A percentile compares a stretch with the other conserved stretches of the same genome.
phyloP scores from a whole-genome alignment of 2,329 filamentous ascomycete species.

The Exophiala sp. region DNA sequence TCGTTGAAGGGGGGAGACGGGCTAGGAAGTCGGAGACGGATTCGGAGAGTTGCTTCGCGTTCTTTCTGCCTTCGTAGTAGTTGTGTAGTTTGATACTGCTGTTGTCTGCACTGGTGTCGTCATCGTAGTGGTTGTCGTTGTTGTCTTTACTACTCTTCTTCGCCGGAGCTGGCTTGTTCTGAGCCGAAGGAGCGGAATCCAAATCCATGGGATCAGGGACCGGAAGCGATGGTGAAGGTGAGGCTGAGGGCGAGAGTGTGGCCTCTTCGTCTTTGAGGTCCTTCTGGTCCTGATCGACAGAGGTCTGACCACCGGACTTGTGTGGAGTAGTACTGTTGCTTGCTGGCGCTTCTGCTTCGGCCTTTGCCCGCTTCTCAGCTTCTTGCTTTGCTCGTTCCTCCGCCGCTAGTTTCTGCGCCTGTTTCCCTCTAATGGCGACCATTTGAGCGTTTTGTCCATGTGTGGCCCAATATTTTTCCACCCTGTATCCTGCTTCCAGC shows the following conservation, averaged over 20 bases:
- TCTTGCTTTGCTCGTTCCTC: not conserved
- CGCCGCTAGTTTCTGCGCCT: slow-evolving; percentile 6
- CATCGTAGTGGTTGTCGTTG: not conserved
- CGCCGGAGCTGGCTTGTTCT: too few relatives aligned
- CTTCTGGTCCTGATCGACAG: not conserved
- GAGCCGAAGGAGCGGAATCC: not conserved
- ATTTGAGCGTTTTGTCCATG: slow-evolving; percentile 25
- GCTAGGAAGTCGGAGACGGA: slow-evolving; percentile 59
- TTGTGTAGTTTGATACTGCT: slow-evolving; percentile 46
- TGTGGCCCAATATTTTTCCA: slow-evolving; percentile 45
- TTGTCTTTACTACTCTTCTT: not conserved
- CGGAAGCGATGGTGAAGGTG: not conserved
- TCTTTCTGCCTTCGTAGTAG: slow-evolving; percentile 48
- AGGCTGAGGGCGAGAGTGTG: not conserved
- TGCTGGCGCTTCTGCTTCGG: slow-evolving; percentile 1
- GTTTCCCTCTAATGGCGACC: slow-evolving; percentile 10
- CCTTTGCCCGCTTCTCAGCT: slow-evolving; percentile 7
- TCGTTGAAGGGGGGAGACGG: slow-evolving; percentile 63
- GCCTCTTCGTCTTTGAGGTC: not conserved
- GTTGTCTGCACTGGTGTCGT: not conserved
- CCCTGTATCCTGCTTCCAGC: slow-evolving; percentile 49
- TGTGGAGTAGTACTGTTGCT: too few relatives aligned
- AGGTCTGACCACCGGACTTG: not conserved
- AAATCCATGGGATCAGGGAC: not conserved
- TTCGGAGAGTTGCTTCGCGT: slow-evolving; percentile 60